Base-by-base conservation (phyloP, 306 rosid species). In the Gynostemma pentaphyllum region DNA sequence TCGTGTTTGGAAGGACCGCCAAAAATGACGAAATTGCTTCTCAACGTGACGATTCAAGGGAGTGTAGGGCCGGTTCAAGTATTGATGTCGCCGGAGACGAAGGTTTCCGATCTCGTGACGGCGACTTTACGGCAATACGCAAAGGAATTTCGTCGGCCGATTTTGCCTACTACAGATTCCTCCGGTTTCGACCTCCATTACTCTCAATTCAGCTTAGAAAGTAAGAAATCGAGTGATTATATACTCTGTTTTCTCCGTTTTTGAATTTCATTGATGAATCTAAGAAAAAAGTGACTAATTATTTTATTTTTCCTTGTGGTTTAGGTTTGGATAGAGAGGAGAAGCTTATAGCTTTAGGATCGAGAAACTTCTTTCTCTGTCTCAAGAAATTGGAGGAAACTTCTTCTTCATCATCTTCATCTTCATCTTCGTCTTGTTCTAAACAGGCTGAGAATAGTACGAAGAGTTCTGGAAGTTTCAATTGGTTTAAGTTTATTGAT, bases 141-240 rank as follows among this genome's bases (percentile, higher is more conserved):
- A 2, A 92, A 82, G 72, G 99, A 92, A 70, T 73, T 79, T 18
- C 95, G 96, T 61, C 90, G 99, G 9, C 97, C 96, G 5, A 77
- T 84, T 45, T 45, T 88, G 53, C 71, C 80, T 24, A 55, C 81
- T 60, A 26, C 46, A 7, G 74, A 68, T 8, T 68, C 86, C 4
- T 62, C 81, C 11, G 29, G 39, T 11, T 88, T 86, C 75, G 87
- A 79, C 62, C 99, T 92, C 73, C 95, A 92, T 64, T 92, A 84
- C 57, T 88, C 97, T 1, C 99, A 92, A 75, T 92, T 92, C 81
- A 87, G 96, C 79, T 69, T 92, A 77, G 95, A 92, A 84, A 81
- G 99, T 92, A 69, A 74, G 87, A 26, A 5, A 16, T 26, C 49
- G 9, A n/a, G n/a, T n/a, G n/a, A 54, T 30, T 1, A 7, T 1